These are phyloP conservation scores for Syncephalastrum racemosum DNA, from an alignment of 371 early-diverging fungal species.

Conservation along the genomic window DNA sequence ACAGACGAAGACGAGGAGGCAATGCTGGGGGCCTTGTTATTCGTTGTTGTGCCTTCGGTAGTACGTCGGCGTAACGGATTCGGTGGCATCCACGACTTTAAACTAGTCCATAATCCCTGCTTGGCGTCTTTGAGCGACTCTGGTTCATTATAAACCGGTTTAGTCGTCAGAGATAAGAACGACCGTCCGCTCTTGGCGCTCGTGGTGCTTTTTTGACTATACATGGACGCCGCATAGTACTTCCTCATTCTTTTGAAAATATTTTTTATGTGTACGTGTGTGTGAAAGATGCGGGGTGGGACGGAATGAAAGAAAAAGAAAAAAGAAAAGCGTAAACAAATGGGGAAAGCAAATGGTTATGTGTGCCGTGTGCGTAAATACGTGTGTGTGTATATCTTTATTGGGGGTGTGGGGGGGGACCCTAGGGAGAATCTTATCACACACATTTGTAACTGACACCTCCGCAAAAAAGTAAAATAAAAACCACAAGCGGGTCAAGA, in stretches of 20 bases:
- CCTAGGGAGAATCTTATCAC: too few species aligned
- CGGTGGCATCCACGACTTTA: slow-evolving; percentile 26
- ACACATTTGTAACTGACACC: too few species aligned
- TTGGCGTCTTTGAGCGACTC: slow-evolving; percentile 8
- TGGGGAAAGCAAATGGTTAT: slow-evolving; percentile 10
- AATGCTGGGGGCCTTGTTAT: slow-evolving; percentile 18
- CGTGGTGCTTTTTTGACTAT: slow-evolving; percentile 43
- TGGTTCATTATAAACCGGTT: slow-evolving; percentile 1
- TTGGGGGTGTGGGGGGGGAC: too few species aligned
- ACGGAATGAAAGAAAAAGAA: slow-evolving; percentile 12
- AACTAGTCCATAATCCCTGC: slow-evolving; percentile 23
- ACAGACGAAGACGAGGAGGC: slow-evolving; percentile 22
- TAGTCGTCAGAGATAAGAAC: slow-evolving; percentile 32
- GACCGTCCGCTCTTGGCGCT: slow-evolving; percentile 46
- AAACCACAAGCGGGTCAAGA: too few species aligned
- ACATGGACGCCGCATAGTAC: slow-evolving; percentile 41
- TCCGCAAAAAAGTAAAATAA: too few species aligned
- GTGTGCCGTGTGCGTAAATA: slow-evolving; percentile 4
- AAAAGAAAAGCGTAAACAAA: slow-evolving; percentile 18
- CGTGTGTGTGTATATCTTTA: slow-evolving; percentile 6
- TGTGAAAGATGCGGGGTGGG: slow-evolving; percentile 3
- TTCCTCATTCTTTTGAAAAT: slow-evolving; percentile 18
- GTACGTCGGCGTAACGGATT: not conserved
- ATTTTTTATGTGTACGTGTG: not conserved
- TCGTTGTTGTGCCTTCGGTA: slow-evolving; percentile 1